phyloP scores from a whole-genome alignment of 1,284 basidiomycete genomes.

The Heterobasidion annosum region DNA sequence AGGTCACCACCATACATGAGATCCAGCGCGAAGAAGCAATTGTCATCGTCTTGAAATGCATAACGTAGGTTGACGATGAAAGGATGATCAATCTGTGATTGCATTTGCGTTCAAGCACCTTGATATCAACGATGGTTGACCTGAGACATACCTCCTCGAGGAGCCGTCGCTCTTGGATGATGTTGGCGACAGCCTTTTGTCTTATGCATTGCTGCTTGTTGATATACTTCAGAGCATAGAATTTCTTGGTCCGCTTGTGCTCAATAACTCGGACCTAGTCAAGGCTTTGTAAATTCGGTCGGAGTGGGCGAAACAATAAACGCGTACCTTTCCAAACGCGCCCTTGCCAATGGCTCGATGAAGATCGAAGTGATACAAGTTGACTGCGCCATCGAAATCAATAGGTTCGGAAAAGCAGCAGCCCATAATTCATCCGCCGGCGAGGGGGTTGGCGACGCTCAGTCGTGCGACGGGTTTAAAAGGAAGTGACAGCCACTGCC shows the following conservation, averaged over 20 bases:
- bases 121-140: not conserved
- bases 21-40: constrained; percentile 94
- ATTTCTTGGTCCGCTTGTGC: constrained; percentile 84
- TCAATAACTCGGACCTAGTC: constrained; percentile 79
- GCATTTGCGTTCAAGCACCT: not conserved
- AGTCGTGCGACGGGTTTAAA: constrained; percentile 5
- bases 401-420: constrained; percentile 65
- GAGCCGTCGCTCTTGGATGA: constrained; percentile 83
- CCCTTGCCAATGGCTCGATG: constrained; percentile 88
- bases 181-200: constrained; percentile 86
- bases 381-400: constrained; percentile 87
- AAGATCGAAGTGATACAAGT: constrained; percentile 91
- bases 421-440: constrained; percentile 39
- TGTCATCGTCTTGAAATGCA: constrained; percentile 94
- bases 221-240: constrained; percentile 96
- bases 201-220: constrained; percentile 86
- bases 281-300: not conserved
- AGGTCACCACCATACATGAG: constrained; percentile 93
- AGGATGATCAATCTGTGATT: constrained; percentile 75
- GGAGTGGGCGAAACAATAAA: constrained; percentile 2
- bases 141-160: constrained; percentile 66
- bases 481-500: constrained; percentile 13
- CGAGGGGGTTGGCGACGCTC: constrained; percentile 18
- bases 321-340: constrained; percentile 84
- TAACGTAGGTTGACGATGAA: constrained; percentile 92